Percentiles rank a stretch among this genome's conserved stretches.
phyloP scores from a whole-genome alignment of 2,329 filamentous ascomycete genomes.

The Oidium heveae region DNA sequence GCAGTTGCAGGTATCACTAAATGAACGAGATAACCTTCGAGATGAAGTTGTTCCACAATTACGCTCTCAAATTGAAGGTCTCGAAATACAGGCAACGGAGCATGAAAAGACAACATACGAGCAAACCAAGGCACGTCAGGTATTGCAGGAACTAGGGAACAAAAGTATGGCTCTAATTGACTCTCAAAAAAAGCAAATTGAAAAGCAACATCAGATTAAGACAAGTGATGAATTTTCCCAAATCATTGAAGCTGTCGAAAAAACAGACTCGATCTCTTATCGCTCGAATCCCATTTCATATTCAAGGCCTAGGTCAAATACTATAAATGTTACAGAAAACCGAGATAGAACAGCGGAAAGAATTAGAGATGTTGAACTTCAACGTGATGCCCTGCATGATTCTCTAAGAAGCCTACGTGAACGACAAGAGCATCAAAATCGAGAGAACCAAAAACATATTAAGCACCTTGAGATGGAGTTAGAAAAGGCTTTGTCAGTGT shows the following conservation, averaged over 20 bases:
- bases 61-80: slow-evolving; percentile 47
- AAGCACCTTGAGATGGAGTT: slow-evolving; percentile 53
- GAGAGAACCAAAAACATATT: slow-evolving; percentile 62
- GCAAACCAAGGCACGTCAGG: slow-evolving; percentile 64
- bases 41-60: slow-evolving; percentile 71
- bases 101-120: slow-evolving; percentile 55
- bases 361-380: slow-evolving; percentile 77
- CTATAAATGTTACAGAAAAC: slow-evolving; percentile 21
- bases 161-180: slow-evolving; percentile 32
- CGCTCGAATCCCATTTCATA: not conserved
- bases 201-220: slow-evolving; percentile 19
- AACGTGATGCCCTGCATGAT: slow-evolving; percentile 74
- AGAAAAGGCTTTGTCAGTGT: slow-evolving; percentile 41
- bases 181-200: slow-evolving; percentile 22
- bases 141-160: slow-evolving; percentile 40
- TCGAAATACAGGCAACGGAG: slow-evolving; percentile 50
- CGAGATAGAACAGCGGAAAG: slow-evolving; percentile 50
- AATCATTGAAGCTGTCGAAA: slow-evolving; percentile 18
- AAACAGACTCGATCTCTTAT: slow-evolving; percentile 21
- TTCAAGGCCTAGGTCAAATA: slow-evolving; percentile 22
- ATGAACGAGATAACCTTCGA: slow-evolving; percentile 75
- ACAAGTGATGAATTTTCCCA: slow-evolving; percentile 36
- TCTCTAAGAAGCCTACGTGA: slow-evolving; percentile 68
- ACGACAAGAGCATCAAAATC: slow-evolving; percentile 63
- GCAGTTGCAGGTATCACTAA: slow-evolving; percentile 58